Conservation (phyloP, 768 basidiomycete species). For the Pluteus cervinus region DNA sequence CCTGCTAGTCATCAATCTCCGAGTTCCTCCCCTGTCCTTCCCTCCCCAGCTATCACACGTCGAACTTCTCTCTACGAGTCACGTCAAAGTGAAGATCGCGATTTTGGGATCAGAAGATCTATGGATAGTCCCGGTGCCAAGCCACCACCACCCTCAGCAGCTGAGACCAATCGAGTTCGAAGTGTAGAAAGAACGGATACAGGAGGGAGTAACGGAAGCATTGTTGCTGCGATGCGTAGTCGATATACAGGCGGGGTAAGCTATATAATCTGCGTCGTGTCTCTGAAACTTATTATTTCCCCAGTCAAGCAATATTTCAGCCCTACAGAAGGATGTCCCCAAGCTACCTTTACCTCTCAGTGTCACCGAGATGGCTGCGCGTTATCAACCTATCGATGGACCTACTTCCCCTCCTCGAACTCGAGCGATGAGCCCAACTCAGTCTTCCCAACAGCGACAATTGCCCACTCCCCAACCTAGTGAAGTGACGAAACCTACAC, state of each 20-base stretch:
- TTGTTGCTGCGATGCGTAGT: slow-evolving; percentile 66
- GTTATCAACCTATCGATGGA: slow-evolving; percentile 45
- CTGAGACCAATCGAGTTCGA: too few relatives aligned
- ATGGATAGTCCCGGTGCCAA: too few relatives aligned
- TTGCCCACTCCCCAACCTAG: slow-evolving; percentile 8
- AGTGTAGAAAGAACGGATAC: too few relatives aligned
- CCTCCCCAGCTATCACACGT: too few relatives aligned
- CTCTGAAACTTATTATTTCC: slow-evolving; percentile 4
- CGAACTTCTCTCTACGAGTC: too few relatives aligned
- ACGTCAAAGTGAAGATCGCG: too few relatives aligned
- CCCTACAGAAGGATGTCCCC: slow-evolving; percentile 55
- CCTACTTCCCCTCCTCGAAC: slow-evolving; percentile 29
- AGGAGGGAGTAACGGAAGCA: slow-evolving; percentile 44
- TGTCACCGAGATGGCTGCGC: slow-evolving; percentile 57
- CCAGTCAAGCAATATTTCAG: slow-evolving; percentile 47
- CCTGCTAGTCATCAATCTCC: too few relatives aligned
- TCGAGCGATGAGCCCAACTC: slow-evolving; percentile 10
- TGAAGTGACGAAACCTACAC: too few relatives aligned
- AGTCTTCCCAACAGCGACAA: slow-evolving; percentile 13
- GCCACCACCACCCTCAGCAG: too few relatives aligned
- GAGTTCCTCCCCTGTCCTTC: too few relatives aligned
- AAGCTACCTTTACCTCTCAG: slow-evolving; percentile 58
- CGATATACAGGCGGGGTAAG: slow-evolving; percentile 55
- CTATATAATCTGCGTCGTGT: slow-evolving; percentile 9
- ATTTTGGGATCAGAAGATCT: too few relatives aligned